These are phyloP conservation scores for Fragaria vesca DNA, from an alignment of 306 rosid genomes.

Conservation along the genomic window DNA sequence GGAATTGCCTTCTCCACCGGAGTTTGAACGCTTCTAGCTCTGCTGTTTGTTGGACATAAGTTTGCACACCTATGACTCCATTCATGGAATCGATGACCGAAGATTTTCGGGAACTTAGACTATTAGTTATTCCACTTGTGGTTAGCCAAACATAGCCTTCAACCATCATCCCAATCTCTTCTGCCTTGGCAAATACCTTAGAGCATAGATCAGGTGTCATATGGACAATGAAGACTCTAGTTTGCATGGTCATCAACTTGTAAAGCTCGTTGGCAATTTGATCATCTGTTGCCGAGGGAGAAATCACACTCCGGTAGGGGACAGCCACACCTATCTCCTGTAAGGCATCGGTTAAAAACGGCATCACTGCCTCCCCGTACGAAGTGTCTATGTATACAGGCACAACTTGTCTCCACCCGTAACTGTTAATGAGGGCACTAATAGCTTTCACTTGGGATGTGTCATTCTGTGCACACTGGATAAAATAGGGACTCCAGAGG, in stretches of 20 bases:
- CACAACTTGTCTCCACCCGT: slow-evolving; percentile 51
- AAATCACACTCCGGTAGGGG: slow-evolving; percentile 36
- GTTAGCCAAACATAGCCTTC: not conserved
- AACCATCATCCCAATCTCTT: not conserved
- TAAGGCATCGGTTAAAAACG: slow-evolving; percentile 33
- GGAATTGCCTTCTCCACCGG: slow-evolving; percentile 43
- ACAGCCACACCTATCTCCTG: slow-evolving; percentile 31
- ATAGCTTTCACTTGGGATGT: slow-evolving; percentile 43
- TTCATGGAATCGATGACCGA: slow-evolving; percentile 42
- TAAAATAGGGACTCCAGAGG: slow-evolving; percentile 36
- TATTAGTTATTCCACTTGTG: not conserved
- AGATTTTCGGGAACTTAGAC: not conserved
- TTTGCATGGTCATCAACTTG: slow-evolving; percentile 40
- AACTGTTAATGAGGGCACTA: slow-evolving; percentile 29
- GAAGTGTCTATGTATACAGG: slow-evolving; percentile 45
- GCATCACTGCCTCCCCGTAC: slow-evolving; percentile 39
- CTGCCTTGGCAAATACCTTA: not conserved
- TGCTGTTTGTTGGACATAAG: slow-evolving; percentile 33
- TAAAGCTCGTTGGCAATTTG: slow-evolving; percentile 35
- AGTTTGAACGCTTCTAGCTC: slow-evolving; percentile 19
- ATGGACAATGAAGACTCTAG: slow-evolving; percentile 56
- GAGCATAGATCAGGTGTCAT: slow-evolving; percentile 16
- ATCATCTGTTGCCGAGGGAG: slow-evolving; percentile 38
- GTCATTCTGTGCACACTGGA: slow-evolving; percentile 36
- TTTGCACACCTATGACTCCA: slow-evolving; percentile 50